Evolutionary conservation across 2,329 filamentous ascomycete genomes (phyloP).

Genomic region (Thielaviopsis ethacetica): DNA sequence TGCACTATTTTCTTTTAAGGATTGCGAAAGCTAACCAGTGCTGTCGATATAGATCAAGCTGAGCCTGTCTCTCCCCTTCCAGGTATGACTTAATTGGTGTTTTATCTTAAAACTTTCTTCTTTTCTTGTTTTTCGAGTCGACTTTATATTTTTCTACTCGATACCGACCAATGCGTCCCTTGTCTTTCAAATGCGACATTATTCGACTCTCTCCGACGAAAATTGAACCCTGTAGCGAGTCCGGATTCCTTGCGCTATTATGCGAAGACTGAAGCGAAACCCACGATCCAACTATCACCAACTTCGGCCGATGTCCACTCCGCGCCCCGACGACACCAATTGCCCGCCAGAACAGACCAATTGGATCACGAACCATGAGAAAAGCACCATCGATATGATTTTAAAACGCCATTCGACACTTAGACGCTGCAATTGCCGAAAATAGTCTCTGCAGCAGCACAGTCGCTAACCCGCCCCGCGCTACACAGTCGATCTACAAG

Average conservation of each 20-base stretch:
- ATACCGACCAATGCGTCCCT: background rate
- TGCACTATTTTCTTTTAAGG: background rate
- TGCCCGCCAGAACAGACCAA: background rate
- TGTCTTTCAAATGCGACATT: background rate
- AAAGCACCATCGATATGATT: too few relatives aligned
- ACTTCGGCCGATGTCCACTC: background rate
- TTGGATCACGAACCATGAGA: background rate
- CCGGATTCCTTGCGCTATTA: background rate
- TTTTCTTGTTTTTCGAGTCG: background rate
- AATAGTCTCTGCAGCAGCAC: constrained; percentile 6
- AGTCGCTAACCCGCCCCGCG: constrained; percentile 1
- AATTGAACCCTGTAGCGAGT: background rate
- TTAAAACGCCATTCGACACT: background rate
- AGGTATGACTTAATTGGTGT: constrained; percentile 48
- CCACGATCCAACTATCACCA: background rate
- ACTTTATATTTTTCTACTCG: background rate
- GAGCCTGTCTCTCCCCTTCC: constrained; percentile 91
- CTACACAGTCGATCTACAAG: constrained; percentile 49
- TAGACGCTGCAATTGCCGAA: background rate
- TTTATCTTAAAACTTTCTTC: background rate
- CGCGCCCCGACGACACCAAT: background rate
- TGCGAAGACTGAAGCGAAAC: background rate
- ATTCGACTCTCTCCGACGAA: background rate
- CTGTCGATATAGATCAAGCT: constrained; percentile 60
- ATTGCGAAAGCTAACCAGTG: background rate